These are phyloP conservation scores for Phylloporus sp. DNA, from an alignment of 768 basidiomycete species.

Conservation along the genomic window DNA sequence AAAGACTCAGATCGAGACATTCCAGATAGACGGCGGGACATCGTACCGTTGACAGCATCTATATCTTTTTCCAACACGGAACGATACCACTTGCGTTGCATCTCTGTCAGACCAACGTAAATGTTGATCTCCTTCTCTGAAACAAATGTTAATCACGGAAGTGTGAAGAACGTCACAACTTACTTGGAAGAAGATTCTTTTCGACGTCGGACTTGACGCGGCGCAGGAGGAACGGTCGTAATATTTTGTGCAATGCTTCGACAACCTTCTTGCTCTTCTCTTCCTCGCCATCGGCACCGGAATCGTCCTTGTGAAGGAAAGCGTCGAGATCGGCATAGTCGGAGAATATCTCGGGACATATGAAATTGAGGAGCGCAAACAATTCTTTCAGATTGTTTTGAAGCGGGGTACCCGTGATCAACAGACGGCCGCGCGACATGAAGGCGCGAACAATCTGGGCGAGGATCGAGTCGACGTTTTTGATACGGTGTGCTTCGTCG, in stretches of 20 bases:
- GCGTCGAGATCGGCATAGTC: constrained; percentile 87
- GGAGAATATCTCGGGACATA: constrained; percentile 94
- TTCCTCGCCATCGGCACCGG: constrained; percentile 60
- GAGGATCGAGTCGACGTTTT: constrained; percentile 95
- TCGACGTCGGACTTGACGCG: constrained; percentile 97
- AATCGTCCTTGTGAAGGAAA: constrained; percentile 88
- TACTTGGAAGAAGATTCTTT: constrained; percentile 90
- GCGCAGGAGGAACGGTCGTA: constrained; percentile 89
- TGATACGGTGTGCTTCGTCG: constrained; percentile 98
- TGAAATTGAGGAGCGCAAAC: constrained; percentile 89
- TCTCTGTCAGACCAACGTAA: constrained; percentile 92
- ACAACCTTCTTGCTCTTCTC: constrained; percentile 90
- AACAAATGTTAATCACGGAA: background rate
- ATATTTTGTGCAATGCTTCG: constrained; percentile 94
- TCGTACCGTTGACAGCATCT: constrained; percentile 90
- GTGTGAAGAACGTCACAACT: constrained; percentile 13
- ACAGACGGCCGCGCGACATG: constrained; percentile 77
- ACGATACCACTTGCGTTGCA: constrained; percentile 98
- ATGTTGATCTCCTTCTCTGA: constrained; percentile 98
- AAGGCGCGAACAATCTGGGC: constrained; percentile 92
- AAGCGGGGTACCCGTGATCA: constrained; percentile 95
- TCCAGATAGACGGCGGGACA: background rate
- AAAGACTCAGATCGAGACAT: background rate
- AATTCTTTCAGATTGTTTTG: constrained; percentile 97
- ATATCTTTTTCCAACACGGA: constrained; percentile 96